Percentiles rank a stretch among this genome's conserved stretches.
Conservation (phyloP, 257 asterid genomes). For the Penstemon davidsonii region DNA sequence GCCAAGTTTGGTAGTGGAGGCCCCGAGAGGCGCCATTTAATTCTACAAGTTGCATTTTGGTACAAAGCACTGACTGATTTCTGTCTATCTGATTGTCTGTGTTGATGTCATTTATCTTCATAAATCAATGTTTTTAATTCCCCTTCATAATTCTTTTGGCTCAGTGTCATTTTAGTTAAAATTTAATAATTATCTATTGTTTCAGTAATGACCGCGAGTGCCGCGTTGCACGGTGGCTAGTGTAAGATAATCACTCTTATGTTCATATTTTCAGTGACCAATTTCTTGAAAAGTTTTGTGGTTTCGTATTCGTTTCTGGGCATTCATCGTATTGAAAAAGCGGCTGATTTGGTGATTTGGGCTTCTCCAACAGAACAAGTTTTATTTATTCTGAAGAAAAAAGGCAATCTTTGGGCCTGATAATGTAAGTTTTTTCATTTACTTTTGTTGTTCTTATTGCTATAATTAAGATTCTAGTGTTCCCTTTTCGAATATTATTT, state of each 20-base stretch:
- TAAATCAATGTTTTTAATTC: no score
- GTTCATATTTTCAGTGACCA: background rate
- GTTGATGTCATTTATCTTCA: no score
- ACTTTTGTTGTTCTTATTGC: background rate
- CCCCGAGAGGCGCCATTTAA: no score
- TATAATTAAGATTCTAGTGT: background rate
- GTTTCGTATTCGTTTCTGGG: background rate
- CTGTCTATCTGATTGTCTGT: no score
- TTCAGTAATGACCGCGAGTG: no score
- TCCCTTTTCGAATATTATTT: background rate
- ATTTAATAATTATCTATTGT: no score
- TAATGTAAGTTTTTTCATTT: constrained; percentile 20
- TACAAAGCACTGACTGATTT: no score
- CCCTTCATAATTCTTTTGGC: no score
- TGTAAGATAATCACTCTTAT: background rate
- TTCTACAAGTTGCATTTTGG: no score
- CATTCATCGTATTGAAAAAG: background rate
- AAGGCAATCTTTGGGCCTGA: constrained; percentile 6
- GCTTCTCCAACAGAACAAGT: background rate
- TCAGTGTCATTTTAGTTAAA: no score
- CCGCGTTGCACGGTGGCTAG: no score
- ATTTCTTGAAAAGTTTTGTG: background rate
- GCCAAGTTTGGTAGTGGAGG: no score
- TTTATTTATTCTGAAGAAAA: background rate
- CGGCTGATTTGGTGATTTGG: background rate